Base-by-base conservation (phyloP, 2,329 filamentous ascomycete species). In the Neopestalotiopsis clavispora region DNA sequence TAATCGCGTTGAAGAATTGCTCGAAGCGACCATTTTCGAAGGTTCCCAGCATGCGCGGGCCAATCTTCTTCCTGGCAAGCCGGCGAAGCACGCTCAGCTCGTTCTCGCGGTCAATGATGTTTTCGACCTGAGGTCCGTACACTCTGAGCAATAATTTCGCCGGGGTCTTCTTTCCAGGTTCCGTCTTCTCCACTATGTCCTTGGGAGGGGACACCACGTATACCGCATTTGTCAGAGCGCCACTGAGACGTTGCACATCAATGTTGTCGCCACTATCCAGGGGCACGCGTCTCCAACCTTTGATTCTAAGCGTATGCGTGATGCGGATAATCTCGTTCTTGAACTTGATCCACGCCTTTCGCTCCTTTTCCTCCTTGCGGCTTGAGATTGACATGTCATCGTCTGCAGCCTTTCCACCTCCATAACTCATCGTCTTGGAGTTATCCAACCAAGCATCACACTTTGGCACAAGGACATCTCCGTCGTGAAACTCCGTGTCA, bases 21-120 rank as follows among this genome's bases (percentile, higher is more conserved):
- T 99, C 96, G 73, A 99, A 99, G 4, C 96, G 92, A 10, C 96
- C 96, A 76, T 99, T 99, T 67, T 87, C 89, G 79, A 99, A 99
- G 0, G 94, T 98, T 1, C 96, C 96, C 0, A 99, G 85, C 38
- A 99, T 85, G 17, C 94, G 90, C 4, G 96, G 96, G 2, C 96
- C 96, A 72, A 99, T 99, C 74, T 92, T 94, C 85, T 98, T 97
- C 67, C 93, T 91, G 2, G 93, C 94, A 40, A 99, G 87, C 57
- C 96, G 91, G 69, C 92, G 89, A 20, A 99, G 86, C 63, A 98
- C 96, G 70, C 91, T 90, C 17, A 99, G 85, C 79, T 99, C 96
- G 30, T 92, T 92, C 68, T 98, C 93, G 70, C 96, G 89, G 78
- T 99, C 95, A 75, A 99, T 99, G 58, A 99, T 87, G 79, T 98